Conservation (phyloP, 1,284 basidiomycete genomes). For the Austroboletus novae-zelandiae region DNA sequence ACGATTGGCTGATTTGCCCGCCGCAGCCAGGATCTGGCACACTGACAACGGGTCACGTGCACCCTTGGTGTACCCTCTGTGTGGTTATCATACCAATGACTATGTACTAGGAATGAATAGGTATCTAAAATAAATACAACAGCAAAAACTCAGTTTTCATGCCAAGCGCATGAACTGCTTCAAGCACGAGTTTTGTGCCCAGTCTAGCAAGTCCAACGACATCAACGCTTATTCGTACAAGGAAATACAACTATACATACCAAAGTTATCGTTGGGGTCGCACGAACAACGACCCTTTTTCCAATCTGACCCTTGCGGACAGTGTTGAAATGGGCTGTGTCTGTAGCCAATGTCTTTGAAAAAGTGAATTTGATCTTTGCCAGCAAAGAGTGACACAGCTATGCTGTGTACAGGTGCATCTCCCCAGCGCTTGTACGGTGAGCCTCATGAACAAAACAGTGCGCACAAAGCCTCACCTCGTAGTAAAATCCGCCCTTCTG, state of each 20-base stretch:
- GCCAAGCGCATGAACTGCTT: slow-evolving; percentile 34
- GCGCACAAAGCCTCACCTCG: slow-evolving; percentile 44
- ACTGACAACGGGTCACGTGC: neutral
- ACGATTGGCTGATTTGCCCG: neutral
- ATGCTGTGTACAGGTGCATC: slow-evolving; percentile 88
- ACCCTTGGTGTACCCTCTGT: no score
- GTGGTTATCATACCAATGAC: no score
- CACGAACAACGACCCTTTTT: slow-evolving; percentile 50
- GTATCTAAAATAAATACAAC: neutral
- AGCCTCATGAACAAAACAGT: neutral
- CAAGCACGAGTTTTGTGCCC: slow-evolving; percentile 45
- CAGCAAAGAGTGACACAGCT: slow-evolving; percentile 70
- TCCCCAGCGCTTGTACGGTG: slow-evolving; percentile 63
- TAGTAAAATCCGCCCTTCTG: slow-evolving; percentile 90
- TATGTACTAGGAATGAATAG: neutral
- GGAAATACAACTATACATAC: slow-evolving; percentile 32
- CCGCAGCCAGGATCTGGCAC: neutral
- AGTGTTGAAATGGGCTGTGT: slow-evolving; percentile 61
- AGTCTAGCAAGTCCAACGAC: slow-evolving; percentile 34
- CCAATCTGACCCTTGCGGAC: slow-evolving; percentile 52
- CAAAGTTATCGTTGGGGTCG: slow-evolving; percentile 46
- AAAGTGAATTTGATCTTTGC: slow-evolving; percentile 73
- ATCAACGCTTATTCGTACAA: slow-evolving; percentile 8
- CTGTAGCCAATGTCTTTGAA: slow-evolving; percentile 59
- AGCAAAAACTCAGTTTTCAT: slow-evolving; percentile 8